Evolutionary conservation across 768 basidiomycete genomes (phyloP), one percentile per base, ranked within the genome.

Genomic region (Saitozyma podzolica): DNA sequence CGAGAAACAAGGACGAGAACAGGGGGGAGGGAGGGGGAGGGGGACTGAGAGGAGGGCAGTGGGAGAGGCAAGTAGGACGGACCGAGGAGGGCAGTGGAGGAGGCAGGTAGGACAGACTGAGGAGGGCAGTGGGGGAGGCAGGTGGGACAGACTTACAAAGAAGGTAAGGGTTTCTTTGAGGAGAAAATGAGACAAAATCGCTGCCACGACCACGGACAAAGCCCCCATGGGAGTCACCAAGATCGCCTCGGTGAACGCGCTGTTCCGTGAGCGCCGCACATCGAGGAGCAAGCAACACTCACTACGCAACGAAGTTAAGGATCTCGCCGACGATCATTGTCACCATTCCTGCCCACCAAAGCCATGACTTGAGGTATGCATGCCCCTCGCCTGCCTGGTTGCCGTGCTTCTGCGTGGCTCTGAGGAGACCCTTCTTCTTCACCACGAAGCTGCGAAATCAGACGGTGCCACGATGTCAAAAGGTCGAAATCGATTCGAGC

Each of bases 161-260:
- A 97, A 91, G 42, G 88, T 90, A 50, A 99, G 85, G 58, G 84
- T 91, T 79, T 97, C 95, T 53, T 94, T 87, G 71, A 99, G 88
- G 82, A 98, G 91, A 67, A 95, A 83, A 40, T 91, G 93, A 8
- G 94, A 94, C 16, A 97, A 82, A 41, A 95, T 89, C 54, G 94
- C 93, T 78, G 88, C 95, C 66, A 98, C 84, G 67, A 99, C 96
- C 69, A 99, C 96, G 17, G 92, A 93, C 58, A 99, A 85, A 8
- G 95, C 93, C 48, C 95, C 95, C 70, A 99, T 85, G 3, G 95
- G 96, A 45, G 95, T 98, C 63, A 98, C 96, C 63, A 97, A 86
- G 70, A 98, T 88, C 39, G 92, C 92, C 77, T 92, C 88, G 29
- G 90, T 88, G 77, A 94, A 93, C 8, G 92, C 90, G 75, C 94